Percentiles rank a stretch among this genome's conserved stretches.
phyloP scores from a whole-genome alignment of 768 basidiomycete genomes.

The Macrolepiota fuliginosa region DNA sequence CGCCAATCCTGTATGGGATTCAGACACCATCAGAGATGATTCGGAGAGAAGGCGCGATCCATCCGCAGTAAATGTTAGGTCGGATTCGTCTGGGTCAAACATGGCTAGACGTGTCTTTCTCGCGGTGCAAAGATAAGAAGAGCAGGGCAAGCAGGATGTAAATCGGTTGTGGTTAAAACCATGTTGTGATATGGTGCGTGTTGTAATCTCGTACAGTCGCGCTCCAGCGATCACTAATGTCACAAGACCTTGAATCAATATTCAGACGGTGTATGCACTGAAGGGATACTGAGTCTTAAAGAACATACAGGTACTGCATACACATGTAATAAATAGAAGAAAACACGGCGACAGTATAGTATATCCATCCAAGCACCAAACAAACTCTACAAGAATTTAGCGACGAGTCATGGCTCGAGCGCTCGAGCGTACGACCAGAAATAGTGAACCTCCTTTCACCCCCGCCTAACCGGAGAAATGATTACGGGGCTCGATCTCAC shows the following conservation, averaged over 20 bases:
- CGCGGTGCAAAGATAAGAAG: not conserved
- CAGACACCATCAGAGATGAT: slow-evolving; percentile 28
- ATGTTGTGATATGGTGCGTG: not conserved
- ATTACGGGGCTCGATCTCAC: not conserved
- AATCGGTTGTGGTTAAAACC: not conserved
- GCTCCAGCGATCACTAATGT: not conserved
- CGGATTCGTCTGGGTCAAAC: slow-evolving; percentile 10
- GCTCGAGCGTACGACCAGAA: not conserved
- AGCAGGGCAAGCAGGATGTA: not conserved
- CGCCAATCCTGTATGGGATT: slow-evolving; percentile 36
- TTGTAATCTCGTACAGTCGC: not conserved
- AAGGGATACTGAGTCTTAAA: not conserved
- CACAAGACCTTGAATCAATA: not conserved
- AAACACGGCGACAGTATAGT: not conserved
- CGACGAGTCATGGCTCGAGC: not conserved
- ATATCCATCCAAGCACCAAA: not conserved
- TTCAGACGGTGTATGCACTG: no score
- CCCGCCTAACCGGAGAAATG: not conserved
- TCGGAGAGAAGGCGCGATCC: slow-evolving; percentile 40
- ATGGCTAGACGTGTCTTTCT: not conserved
- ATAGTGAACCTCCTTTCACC: not conserved
- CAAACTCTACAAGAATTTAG: not conserved
- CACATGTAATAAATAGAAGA: not conserved
- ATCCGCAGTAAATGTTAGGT: slow-evolving; percentile 14
- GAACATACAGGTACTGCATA: not conserved